Evolutionary conservation across 2,329 filamentous ascomycete species (phyloP).

Genomic region (Cercospora sp.): DNA sequence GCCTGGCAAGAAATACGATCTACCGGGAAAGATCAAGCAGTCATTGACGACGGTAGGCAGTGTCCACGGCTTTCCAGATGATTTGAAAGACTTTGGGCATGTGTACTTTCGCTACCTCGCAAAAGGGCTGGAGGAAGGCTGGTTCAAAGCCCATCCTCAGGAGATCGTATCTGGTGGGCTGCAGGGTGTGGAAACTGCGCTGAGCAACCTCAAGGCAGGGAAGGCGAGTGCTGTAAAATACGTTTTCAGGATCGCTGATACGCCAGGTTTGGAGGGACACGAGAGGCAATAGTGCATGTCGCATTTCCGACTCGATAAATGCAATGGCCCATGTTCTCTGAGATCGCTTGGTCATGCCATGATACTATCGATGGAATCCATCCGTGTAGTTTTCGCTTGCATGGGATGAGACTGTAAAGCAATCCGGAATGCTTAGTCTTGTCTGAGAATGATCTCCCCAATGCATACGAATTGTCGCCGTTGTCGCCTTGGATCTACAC

Average conservation of each 20-base stretch:
- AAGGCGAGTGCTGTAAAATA: constrained; percentile 66
- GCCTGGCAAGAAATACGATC: constrained; percentile 45
- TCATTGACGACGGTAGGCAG: constrained; percentile 42
- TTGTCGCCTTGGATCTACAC: neutral
- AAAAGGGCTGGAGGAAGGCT: constrained; percentile 40
- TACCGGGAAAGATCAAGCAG: constrained; percentile 44
- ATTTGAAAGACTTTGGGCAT: constrained; percentile 41
- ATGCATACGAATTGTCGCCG: neutral
- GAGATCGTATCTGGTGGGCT: constrained; percentile 59
- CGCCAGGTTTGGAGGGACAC: constrained; percentile 31
- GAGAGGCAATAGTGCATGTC: neutral
- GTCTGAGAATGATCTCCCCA: neutral
- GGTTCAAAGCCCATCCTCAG: constrained; percentile 41
- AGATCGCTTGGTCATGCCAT: neutral
- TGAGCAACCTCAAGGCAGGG: constrained; percentile 59
- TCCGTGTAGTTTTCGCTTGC: neutral
- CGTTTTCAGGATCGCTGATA: constrained; percentile 59
- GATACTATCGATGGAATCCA: neutral
- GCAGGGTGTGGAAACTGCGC: constrained; percentile 53
- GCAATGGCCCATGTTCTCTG: neutral
- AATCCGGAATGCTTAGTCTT: neutral
- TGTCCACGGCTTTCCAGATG: constrained; percentile 33
- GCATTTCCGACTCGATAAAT: neutral
- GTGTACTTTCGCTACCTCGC: constrained; percentile 39
- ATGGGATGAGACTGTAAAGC: neutral